Evolutionary conservation across 164 flowering plant genomes (phyloP).

Genomic region (Berberis thunbergii): DNA sequence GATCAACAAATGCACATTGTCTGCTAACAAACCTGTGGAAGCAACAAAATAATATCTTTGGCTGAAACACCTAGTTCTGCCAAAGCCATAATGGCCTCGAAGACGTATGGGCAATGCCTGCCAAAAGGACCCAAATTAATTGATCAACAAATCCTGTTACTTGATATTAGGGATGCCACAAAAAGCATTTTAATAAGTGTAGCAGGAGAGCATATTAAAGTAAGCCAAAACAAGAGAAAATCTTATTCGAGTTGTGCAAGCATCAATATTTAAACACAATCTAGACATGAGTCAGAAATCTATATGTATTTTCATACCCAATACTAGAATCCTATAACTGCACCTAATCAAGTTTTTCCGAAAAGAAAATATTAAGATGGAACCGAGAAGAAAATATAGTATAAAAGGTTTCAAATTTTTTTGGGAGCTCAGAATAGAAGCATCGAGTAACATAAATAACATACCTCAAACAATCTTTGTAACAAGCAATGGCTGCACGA

Average conservation of each 20-base stretch:
- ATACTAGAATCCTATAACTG: no score
- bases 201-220: not conserved
- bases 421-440: not conserved
- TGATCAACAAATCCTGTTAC: no score
- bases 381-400: not conserved
- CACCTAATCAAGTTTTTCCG: no score
- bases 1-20: not conserved
- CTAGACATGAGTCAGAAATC: no score
- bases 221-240: not conserved
- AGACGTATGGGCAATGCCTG: conserved; percentile 77
- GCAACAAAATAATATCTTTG: conserved; percentile 72
- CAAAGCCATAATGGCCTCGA: conserved; percentile 83
- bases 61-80: conserved; percentile 82
- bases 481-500: conserved; percentile 72
- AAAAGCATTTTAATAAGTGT: no score
- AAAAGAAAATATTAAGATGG: not conserved
- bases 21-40: conserved; percentile 69
- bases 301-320: no score
- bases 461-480: conserved; percentile 87
- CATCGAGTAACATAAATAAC: conserved; percentile 7
- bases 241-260: no score
- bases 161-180: no score
- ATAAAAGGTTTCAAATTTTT: not conserved
- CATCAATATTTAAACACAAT: no score
- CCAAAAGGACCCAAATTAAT: conserved; percentile 13